A percentile compares a stretch with the other conserved stretches of the same genome.
phyloP scores from a whole-genome alignment of 2,329 filamentous ascomycete species.

The Didymosphaeria variabile region DNA sequence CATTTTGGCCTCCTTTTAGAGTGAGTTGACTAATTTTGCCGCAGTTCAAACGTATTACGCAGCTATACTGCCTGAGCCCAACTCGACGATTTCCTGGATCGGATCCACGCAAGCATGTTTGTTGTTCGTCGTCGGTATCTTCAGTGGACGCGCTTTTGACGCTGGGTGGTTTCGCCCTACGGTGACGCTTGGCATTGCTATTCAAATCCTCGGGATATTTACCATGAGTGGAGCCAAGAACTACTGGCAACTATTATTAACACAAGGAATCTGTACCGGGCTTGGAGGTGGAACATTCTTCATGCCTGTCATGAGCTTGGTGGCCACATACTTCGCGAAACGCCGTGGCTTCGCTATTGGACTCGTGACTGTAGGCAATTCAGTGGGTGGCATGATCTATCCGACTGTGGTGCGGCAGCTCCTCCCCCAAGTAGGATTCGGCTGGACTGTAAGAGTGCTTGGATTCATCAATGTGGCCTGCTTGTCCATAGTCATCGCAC shows the following conservation, averaged over 20 bases:
- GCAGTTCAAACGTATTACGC: conserved; percentile 52
- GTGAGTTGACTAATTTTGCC: not conserved
- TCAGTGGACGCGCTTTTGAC: conserved; percentile 60
- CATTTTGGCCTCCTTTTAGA: not conserved
- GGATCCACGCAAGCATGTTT: conserved; percentile 60
- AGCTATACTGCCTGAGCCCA: conserved; percentile 38
- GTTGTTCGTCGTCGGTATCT: conserved; percentile 55
- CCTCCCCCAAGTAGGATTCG: conserved; percentile 51
- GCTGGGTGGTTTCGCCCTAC: conserved; percentile 59
- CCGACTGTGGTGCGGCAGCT: conserved; percentile 63
- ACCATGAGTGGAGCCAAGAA: conserved; percentile 58
- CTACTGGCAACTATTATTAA: conserved; percentile 57
- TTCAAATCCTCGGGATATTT: conserved; percentile 59
- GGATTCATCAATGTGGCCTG: conserved; percentile 56
- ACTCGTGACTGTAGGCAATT: conserved; percentile 66
- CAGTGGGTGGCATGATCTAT: conserved; percentile 69
- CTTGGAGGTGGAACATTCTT: conserved; percentile 45
- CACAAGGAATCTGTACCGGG: conserved; percentile 44
- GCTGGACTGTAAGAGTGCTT: conserved; percentile 49
- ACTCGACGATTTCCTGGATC: conserved; percentile 63
- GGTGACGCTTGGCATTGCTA: conserved; percentile 51
- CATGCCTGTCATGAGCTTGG: conserved; percentile 41
- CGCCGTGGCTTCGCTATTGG: conserved; percentile 67
- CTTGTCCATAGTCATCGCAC: conserved; percentile 45
- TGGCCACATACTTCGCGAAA: conserved; percentile 66